Evolutionary conservation across 345 rosid genomes (phyloP), one percentile per base, ranked within the genome.

Genomic region (Conringia planisiliqua): DNA sequence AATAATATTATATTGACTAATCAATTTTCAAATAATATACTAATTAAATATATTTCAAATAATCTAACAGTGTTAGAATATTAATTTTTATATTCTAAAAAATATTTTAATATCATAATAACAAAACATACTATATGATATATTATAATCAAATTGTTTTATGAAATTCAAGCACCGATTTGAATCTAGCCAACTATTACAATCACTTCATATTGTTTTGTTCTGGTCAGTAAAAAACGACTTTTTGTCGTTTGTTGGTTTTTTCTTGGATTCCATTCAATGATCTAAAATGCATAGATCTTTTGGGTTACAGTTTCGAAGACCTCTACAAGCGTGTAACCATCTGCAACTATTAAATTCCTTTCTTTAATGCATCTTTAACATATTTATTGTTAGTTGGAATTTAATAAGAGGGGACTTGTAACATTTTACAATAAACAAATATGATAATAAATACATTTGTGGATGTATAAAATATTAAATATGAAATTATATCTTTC

Each of bases 291-390:
- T 57, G 76, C 80, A 63, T 63, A 77, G 39, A 64, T 77, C 80
- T 77, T 71, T 65, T 70, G 71, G 76, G 68, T 77, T 57, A 71
- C 55, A 65, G 39, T 77, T 64, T 77, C 76, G 72, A 77, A 57
- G 80, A 65, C 72, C 67, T 77, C 80, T 57, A 77, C 80, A 71
- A 77, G 46, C 71, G 80, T 77, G 76, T 70, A 63, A 64, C 72
- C 40, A 64, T 64, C 75, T 77, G 75, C 66, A 55, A 56, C 74
- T 76, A 76, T 76, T 69, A 76, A 76, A 69, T 69, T 76, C 18
- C 79, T 61, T 76, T 76, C 50, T 76, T 76, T 44, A 76, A 76
- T 70, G 80, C 75, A 62, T 50, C 68, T 68, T 68, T 75, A 68
- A 48, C 73, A 59, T 59, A 75, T 61, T 60, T 76, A 52, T 32